A percentile compares a stretch with the other conserved stretches of the same genome.
Evolutionary conservation across 768 basidiomycete species (phyloP).

Genomic region (Baorangia bicolor): DNA sequence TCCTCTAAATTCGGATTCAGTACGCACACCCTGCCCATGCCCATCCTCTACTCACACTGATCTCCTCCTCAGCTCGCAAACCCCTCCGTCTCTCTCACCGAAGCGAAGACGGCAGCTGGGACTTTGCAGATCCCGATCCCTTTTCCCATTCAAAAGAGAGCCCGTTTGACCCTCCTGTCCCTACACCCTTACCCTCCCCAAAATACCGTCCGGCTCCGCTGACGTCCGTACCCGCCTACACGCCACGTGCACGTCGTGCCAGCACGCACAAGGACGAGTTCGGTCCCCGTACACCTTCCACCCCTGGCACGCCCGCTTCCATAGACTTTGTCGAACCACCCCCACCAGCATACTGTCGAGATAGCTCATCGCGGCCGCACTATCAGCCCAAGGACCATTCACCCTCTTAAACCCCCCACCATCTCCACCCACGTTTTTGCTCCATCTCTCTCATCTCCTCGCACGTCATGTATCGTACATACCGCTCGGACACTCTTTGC

Average conservation of each 20-base stretch:
- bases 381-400: slow-evolving; percentile 5
- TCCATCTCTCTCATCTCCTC: background rate
- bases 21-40: slow-evolving; percentile 1
- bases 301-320: slow-evolving; percentile 3
- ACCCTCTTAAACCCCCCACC: background rate
- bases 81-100: slow-evolving; percentile 24
- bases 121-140: slow-evolving; percentile 33
- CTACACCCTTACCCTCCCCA: background rate
- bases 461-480: slow-evolving; percentile 1
- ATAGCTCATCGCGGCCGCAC: slow-evolving; percentile 5
- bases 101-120: slow-evolving; percentile 25
- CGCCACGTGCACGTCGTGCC: slow-evolving; percentile 11
- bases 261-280: slow-evolving; percentile 25
- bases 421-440: background rate
- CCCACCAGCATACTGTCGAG: slow-evolving; percentile 27
- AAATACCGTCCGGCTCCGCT: slow-evolving; percentile 21
- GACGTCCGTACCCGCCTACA: background rate
- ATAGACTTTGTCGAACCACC: slow-evolving; percentile 23
- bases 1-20: slow-evolving; percentile 31
- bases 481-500: slow-evolving; percentile 1
- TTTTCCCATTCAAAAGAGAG: slow-evolving; percentile 2
- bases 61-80: slow-evolving; percentile 22
- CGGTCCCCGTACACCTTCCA: slow-evolving; percentile 15
- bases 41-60: background rate
- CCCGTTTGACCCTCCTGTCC: background rate